Percentiles rank a stretch among this genome's conserved stretches.
Conservation (phyloP, 176 grass and related monocot genomes). For the Oryza meyeriana region DNA sequence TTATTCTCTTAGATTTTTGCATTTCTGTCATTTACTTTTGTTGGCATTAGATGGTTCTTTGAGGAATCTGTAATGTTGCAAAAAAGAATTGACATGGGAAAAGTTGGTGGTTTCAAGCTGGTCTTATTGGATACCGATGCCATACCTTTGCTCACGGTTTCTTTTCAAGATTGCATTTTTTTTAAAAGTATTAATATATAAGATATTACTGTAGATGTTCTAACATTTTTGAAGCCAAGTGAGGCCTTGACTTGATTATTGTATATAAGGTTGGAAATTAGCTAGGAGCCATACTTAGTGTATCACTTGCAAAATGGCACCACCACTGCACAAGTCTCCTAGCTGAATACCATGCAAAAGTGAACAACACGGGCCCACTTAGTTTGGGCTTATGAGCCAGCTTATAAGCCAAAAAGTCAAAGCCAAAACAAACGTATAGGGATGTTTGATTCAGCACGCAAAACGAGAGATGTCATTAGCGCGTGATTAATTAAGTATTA, state of each 20-base stretch:
- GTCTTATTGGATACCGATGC: neutral
- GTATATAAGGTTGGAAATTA: neutral
- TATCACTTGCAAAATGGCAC: neutral
- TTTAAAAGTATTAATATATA: neutral
- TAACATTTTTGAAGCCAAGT: neutral
- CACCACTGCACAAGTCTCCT: neutral
- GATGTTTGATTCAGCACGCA: too few relatives aligned
- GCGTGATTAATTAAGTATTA: too few relatives aligned
- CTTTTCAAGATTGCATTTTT: neutral
- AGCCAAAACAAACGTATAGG: too few relatives aligned
- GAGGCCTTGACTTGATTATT: neutral
- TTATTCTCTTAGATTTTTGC: conserved; percentile 6
- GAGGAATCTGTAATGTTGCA: neutral
- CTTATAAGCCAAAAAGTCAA: too few relatives aligned
- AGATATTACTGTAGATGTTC: conserved; percentile 3
- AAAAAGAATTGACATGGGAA: neutral
- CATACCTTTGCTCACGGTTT: neutral
- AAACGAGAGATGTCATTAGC: too few relatives aligned
- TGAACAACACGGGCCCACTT: too few relatives aligned
- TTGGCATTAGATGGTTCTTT: neutral
- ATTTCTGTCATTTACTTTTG: conserved; percentile 2
- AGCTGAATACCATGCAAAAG: neutral
- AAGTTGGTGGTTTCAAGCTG: neutral
- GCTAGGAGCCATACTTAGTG: neutral
- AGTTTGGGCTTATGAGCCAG: too few relatives aligned